Evolutionary conservation across 1,284 basidiomycete genomes (phyloP).

Genomic region (Puccinia hordei): DNA sequence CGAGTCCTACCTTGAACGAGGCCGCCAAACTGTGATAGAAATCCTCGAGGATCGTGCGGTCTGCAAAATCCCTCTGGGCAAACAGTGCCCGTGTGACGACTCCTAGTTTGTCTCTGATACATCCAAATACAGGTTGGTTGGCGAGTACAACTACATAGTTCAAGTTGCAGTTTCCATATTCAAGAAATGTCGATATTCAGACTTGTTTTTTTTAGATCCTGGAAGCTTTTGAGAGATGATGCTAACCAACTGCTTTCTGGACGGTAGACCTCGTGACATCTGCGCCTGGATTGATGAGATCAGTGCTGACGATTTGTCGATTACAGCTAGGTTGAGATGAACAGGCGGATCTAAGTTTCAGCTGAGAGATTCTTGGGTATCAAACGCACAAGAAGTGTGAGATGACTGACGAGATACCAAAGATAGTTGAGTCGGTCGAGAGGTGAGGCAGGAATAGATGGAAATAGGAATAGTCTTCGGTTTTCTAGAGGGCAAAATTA

Average conservation of each 20-base stretch:
- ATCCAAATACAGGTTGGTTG: slow-evolving; percentile 57
- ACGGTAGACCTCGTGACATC: slow-evolving; percentile 95
- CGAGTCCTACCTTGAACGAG: slow-evolving; percentile 51
- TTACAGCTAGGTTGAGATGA: slow-evolving; percentile 69
- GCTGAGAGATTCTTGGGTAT: neutral
- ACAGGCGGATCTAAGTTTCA: slow-evolving; percentile 1
- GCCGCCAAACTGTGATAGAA: slow-evolving; percentile 59
- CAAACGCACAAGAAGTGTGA: no score
- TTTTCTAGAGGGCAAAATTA: slow-evolving; percentile 63
- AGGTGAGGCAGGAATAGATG: slow-evolving; percentile 65
- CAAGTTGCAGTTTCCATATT: slow-evolving; percentile 43
- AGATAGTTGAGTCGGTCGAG: slow-evolving; percentile 68
- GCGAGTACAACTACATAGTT: slow-evolving; percentile 45
- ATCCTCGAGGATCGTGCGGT: slow-evolving; percentile 57
- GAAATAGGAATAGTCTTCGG: slow-evolving; percentile 97
- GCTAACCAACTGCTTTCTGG: slow-evolving; percentile 94
- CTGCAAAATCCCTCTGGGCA: slow-evolving; percentile 64
- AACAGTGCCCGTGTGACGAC: slow-evolving; percentile 90
- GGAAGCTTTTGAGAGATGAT: slow-evolving; percentile 58
- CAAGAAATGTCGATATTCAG: slow-evolving; percentile 19
- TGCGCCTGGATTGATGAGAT: slow-evolving; percentile 75
- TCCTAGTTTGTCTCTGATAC: slow-evolving; percentile 78
- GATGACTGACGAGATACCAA: slow-evolving; percentile 80
- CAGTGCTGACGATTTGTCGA: slow-evolving; percentile 82
- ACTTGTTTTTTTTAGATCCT: neutral